phyloP scores from a whole-genome alignment of 371 early-diverging fungal genomes.

The Syncephalastrum racemosum region DNA sequence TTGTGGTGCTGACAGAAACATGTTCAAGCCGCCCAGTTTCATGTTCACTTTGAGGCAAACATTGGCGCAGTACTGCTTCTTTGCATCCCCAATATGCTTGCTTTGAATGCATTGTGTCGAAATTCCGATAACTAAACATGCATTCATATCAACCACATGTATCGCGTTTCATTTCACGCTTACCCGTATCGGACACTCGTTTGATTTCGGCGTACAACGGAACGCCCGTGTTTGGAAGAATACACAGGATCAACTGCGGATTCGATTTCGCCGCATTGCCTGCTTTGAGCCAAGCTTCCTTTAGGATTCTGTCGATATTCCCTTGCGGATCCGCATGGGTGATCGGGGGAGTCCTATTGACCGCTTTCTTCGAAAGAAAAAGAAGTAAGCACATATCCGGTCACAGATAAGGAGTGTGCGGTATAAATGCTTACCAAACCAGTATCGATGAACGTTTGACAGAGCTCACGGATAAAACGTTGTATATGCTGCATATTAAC shows the following conservation, averaged over 20 bases:
- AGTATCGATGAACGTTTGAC: constrained; percentile 56
- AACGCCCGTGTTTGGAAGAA: constrained; percentile 83
- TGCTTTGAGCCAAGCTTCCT: constrained; percentile 66
- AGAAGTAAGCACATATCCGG: background rate
- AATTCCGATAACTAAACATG: constrained; percentile 66
- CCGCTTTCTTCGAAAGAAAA: constrained; percentile 25
- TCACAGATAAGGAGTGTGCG: too few relatives aligned
- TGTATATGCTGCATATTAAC: constrained; percentile 35
- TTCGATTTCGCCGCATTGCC: constrained; percentile 69
- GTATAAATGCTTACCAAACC: constrained; percentile 48
- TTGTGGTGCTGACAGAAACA: constrained; percentile 41
- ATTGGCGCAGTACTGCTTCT: constrained; percentile 73
- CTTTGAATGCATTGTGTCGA: constrained; percentile 91
- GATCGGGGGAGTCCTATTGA: constrained; percentile 68
- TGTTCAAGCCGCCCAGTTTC: constrained; percentile 85
- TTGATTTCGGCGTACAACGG: constrained; percentile 94
- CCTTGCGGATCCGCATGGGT: constrained; percentile 64
- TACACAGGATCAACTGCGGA: constrained; percentile 80
- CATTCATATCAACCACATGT: background rate
- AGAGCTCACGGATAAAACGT: constrained; percentile 59
- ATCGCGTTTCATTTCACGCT: background rate
- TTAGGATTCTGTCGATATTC: constrained; percentile 65
- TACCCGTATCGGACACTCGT: constrained; percentile 83
- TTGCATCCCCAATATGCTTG: constrained; percentile 68
- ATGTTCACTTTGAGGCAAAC: constrained; percentile 87